phyloP scores from a whole-genome alignment of 2,329 filamentous ascomycete species.

The Aureobasidium pullulans region DNA sequence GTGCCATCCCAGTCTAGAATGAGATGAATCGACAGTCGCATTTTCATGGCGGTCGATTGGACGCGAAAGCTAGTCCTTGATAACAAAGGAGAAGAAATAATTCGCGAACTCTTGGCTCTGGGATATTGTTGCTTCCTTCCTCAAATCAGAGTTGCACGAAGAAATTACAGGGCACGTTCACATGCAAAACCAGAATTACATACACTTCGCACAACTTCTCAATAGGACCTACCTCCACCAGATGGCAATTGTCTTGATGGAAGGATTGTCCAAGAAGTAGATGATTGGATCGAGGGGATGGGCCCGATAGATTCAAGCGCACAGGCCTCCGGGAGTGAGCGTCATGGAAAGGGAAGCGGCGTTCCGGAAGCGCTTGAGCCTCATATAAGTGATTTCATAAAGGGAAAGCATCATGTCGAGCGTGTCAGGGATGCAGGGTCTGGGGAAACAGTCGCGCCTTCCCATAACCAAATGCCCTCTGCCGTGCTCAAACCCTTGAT shows the following conservation, averaged over 20 bases:
- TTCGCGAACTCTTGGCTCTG: too few relatives aligned
- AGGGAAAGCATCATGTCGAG: neutral
- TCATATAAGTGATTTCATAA: neutral
- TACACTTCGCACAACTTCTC: too few relatives aligned
- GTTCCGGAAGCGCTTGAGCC: neutral
- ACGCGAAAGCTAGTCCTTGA: neutral
- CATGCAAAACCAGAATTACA: too few relatives aligned
- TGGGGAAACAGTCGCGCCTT: neutral
- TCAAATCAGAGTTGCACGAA: too few relatives aligned
- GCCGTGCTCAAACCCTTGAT: neutral
- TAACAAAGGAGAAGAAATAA: too few relatives aligned
- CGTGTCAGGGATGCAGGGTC: neutral
- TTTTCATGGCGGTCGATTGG: neutral
- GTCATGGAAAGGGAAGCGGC: conserved; percentile 1
- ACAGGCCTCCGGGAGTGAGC: neutral
- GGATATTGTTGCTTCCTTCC: too few relatives aligned
- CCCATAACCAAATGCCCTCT: neutral
- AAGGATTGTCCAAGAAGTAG: too few relatives aligned
- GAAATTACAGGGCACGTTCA: too few relatives aligned
- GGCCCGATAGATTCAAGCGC: too few relatives aligned
- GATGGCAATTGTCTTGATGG: too few relatives aligned
- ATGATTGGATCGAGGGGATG: too few relatives aligned
- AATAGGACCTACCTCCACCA: too few relatives aligned
- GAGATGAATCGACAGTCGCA: conserved; percentile 25
- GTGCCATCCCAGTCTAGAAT: conserved; percentile 44